A percentile compares a stretch with the other conserved stretches of the same genome.
Conservation (phyloP, 225 moss, liverwort and hornwort species). For the Bryoerythrophyllum caledonicum region DNA sequence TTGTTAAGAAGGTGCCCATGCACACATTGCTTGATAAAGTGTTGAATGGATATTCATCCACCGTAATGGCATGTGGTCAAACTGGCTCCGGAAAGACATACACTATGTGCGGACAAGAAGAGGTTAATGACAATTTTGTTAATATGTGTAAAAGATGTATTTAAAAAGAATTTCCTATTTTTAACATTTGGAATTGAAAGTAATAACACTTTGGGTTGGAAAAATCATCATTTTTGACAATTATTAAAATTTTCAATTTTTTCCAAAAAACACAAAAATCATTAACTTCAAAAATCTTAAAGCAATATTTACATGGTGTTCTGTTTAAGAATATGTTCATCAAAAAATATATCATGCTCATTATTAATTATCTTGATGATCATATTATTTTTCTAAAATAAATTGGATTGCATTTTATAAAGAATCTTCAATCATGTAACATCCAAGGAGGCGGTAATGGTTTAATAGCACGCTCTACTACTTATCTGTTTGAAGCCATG, state of each 20-base stretch:
- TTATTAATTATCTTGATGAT: too few species aligned
- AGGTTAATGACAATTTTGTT: constrained; percentile 32
- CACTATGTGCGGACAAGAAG: constrained; percentile 86
- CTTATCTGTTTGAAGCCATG: constrained; percentile 79
- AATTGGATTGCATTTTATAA: neutral
- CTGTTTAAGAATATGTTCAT: neutral
- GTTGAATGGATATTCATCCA: constrained; percentile 87
- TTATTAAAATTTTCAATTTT: too few species aligned
- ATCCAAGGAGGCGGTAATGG: constrained; percentile 56
- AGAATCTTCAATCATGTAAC: constrained; percentile 38
- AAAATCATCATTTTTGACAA: too few species aligned
- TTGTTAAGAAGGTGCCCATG: constrained; percentile 66
- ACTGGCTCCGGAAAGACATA: constrained; percentile 93
- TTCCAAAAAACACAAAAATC: too few species aligned
- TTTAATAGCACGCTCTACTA: constrained; percentile 76
- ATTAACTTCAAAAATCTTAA: too few species aligned
- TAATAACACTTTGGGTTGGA: neutral
- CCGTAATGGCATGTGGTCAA: constrained; percentile 94
- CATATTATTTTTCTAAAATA: neutral
- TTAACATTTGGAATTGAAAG: neutral
- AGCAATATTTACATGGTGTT: neutral
- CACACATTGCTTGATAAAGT: constrained; percentile 76
- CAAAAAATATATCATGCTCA: neutral
- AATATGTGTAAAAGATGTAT: accelerated
- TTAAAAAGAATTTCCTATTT: accelerated